A percentile compares a stretch with the other conserved stretches of the same genome.
phyloP scores from a whole-genome alignment of 2,329 filamentous ascomycete genomes.

The Tolypocladium capitatum region DNA sequence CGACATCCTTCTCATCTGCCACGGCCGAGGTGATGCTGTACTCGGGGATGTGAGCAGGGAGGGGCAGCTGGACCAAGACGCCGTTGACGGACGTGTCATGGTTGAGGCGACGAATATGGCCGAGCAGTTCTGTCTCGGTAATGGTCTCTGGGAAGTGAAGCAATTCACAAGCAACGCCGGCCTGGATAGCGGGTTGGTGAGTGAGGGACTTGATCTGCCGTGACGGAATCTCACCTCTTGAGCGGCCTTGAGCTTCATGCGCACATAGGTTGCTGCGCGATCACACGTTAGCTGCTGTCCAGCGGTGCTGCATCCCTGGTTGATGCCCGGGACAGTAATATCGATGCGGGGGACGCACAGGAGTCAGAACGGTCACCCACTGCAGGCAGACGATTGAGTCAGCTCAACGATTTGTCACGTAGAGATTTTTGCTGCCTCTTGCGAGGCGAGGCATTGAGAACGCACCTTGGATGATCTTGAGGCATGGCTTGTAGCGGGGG shows the following conservation, averaged over 20 bases:
- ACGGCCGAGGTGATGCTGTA: slow-evolving; percentile 83
- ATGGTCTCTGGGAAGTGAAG: slow-evolving; percentile 72
- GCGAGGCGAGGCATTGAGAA: slow-evolving; percentile 4
- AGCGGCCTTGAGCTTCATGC: slow-evolving; percentile 98
- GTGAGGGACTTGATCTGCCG: background rate
- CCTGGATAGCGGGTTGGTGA: slow-evolving; percentile 33
- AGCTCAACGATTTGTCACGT: slow-evolving; percentile 4
- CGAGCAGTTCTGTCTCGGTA: slow-evolving; percentile 73
- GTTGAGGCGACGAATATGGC: slow-evolving; percentile 71
- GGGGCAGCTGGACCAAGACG: slow-evolving; percentile 83
- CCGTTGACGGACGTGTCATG: slow-evolving; percentile 78
- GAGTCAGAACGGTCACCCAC: slow-evolving; percentile 91
- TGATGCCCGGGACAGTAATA: background rate
- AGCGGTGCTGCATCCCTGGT: background rate
- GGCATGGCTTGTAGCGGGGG: slow-evolving; percentile 72
- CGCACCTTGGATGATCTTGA: slow-evolving; percentile 91
- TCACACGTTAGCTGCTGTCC: slow-evolving; percentile 6
- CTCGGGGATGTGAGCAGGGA: slow-evolving; percentile 83
- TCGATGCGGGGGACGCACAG: slow-evolving; percentile 33
- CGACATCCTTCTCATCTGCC: slow-evolving; percentile 88
- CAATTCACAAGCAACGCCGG: slow-evolving; percentile 78
- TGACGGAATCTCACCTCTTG: slow-evolving; percentile 51
- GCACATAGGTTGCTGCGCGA: slow-evolving; percentile 79
- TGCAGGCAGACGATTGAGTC: slow-evolving; percentile 21
- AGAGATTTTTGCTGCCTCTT: background rate